Evolutionary conservation across 2,329 filamentous ascomycete species (phyloP).

Genomic region (Cadophora sp.): DNA sequence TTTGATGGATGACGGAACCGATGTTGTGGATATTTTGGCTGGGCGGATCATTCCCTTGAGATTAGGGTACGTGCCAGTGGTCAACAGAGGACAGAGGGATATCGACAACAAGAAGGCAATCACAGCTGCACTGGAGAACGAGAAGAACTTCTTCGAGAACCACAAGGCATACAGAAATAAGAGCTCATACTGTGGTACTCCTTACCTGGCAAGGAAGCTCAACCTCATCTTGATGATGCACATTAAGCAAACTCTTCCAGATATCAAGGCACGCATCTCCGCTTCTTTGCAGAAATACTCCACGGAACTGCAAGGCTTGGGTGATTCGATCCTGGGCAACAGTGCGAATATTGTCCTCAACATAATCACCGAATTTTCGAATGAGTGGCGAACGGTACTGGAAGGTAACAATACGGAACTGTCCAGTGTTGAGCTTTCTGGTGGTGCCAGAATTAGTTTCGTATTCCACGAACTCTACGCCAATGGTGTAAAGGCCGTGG

Average conservation of each 20-base stretch:
- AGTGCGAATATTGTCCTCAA: slow-evolving; percentile 96
- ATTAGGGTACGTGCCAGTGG: slow-evolving; percentile 94
- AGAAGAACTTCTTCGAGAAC: slow-evolving; percentile 97
- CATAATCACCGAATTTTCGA: slow-evolving; percentile 98
- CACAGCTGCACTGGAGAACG: slow-evolving; percentile 85
- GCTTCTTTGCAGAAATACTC: slow-evolving; percentile 92
- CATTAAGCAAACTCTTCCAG: slow-evolving; percentile 98
- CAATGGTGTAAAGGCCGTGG: slow-evolving; percentile 96
- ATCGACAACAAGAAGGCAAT: slow-evolving; percentile 99
- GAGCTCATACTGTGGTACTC: slow-evolving; percentile 97
- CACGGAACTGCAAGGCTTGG: slow-evolving; percentile 79
- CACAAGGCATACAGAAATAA: slow-evolving; percentile 99
- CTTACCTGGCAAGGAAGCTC: slow-evolving; percentile 93
- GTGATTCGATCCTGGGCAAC: slow-evolving; percentile 95
- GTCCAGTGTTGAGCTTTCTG: slow-evolving; percentile 91
- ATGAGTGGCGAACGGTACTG: slow-evolving; percentile 94
- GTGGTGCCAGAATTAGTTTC: slow-evolving; percentile 97
- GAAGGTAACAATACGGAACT: slow-evolving; percentile 97
- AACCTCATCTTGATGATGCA: slow-evolving; percentile 99
- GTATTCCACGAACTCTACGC: slow-evolving; percentile 99
- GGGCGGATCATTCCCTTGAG: slow-evolving; percentile 95
- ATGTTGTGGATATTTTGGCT: slow-evolving; percentile 97
- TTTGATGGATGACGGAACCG: slow-evolving; percentile 97
- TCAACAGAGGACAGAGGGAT: slow-evolving; percentile 96
- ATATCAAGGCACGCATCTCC: slow-evolving; percentile 97